Conservation (phyloP, 495 filamentous ascomycete species). For the Talaromyces stipitatus region DNA sequence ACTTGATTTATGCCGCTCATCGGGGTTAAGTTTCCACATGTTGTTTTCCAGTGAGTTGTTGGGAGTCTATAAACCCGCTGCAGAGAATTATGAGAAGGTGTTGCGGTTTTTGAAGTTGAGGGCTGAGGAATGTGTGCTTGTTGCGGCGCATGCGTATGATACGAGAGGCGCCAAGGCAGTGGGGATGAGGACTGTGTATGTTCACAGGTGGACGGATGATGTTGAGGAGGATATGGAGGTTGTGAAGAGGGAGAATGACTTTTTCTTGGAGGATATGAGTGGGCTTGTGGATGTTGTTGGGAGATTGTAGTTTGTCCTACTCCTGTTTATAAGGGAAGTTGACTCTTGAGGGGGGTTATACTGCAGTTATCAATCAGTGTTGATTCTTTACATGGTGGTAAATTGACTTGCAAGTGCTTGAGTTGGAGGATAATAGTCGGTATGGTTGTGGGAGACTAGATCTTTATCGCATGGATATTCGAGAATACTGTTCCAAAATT, state of each 20-base stretch:
- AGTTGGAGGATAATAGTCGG: no score
- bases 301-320: neutral
- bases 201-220: conserved; percentile 48
- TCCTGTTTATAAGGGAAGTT: no score
- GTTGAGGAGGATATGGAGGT: conserved; percentile 39
- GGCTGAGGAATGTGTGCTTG: conserved; percentile 42
- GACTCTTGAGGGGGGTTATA: no score
- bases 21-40: conserved; percentile 41
- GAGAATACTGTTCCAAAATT: no score
- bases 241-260: conserved; percentile 36
- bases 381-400: no score
- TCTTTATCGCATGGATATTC: no score
- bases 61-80: conserved; percentile 38
- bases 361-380: no score
- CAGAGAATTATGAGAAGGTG: conserved; percentile 36
- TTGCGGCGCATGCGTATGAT: conserved; percentile 50
- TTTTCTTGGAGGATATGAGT: conserved; percentile 38
- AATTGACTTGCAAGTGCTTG: no score
- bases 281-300: conserved; percentile 15
- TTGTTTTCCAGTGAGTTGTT: conserved; percentile 46
- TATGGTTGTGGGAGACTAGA: no score
- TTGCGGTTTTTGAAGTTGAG: conserved; percentile 32
- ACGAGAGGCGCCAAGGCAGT: conserved; percentile 33
- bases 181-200: conserved; percentile 45
- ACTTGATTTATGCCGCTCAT: conserved; percentile 41